Evolutionary conservation across 2,329 filamentous ascomycete species (phyloP).

Genomic region (Cladophialophora exuberans): DNA sequence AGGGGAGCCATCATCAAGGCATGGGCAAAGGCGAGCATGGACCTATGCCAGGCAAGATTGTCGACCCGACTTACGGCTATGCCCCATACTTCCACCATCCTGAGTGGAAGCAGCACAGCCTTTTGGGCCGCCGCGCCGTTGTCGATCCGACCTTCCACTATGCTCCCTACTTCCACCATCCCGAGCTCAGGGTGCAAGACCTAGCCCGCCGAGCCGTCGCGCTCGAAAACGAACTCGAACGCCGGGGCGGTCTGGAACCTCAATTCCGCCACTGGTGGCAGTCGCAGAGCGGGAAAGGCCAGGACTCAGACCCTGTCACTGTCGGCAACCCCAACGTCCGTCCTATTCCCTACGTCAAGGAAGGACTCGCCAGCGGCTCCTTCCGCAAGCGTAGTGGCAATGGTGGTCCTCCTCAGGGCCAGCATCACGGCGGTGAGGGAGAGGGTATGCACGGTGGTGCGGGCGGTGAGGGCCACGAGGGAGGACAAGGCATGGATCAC

Average conservation of each 20-base stretch:
- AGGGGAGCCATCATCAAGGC: too few species aligned
- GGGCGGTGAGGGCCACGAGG: not conserved
- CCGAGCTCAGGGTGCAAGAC: not conserved
- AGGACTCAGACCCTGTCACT: not conserved
- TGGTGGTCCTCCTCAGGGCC: not conserved
- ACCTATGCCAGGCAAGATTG: conserved; percentile 16
- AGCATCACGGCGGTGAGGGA: not conserved
- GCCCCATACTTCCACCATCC: conserved; percentile 2
- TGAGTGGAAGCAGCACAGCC: too few species aligned
- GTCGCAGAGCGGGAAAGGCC: conserved; percentile 5
- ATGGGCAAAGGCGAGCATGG: conserved; percentile 17
- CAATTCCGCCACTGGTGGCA: conserved; percentile 9
- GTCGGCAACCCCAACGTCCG: conserved; percentile 13
- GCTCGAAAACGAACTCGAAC: too few species aligned
- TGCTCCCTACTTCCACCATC: too few species aligned
- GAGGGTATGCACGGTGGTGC: not conserved
- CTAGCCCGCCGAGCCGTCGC: conserved; percentile 5
- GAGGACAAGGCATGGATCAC: not conserved
- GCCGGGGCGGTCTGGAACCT: too few species aligned
- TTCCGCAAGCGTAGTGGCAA: too few species aligned
- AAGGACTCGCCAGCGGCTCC: too few species aligned
- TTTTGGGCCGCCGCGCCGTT: too few species aligned
- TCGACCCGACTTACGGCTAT: too few species aligned
- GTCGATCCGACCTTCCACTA: too few species aligned
- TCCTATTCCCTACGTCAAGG: not conserved